A percentile compares a stretch with the other conserved stretches of the same genome.
Evolutionary conservation across 1,284 basidiomycete species (phyloP).

Genomic region (Peniophora sp.): DNA sequence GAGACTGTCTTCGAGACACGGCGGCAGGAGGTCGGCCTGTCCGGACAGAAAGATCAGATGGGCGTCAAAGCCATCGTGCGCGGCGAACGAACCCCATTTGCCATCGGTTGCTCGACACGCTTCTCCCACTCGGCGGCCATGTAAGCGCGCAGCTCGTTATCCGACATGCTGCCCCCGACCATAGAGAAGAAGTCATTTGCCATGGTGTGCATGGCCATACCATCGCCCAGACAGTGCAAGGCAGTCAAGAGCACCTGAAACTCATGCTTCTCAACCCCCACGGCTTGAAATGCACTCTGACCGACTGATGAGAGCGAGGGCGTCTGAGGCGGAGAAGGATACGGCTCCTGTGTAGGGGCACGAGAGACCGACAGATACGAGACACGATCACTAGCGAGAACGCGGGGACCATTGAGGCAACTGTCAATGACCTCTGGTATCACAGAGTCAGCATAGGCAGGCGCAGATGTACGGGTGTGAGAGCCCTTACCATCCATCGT

Average conservation of each 20-base stretch:
- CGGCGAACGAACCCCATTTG: background rate
- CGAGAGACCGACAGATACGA: constrained; percentile 62
- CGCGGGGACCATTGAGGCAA: constrained; percentile 69
- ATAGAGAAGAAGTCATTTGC: constrained; percentile 67
- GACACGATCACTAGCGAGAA: constrained; percentile 60
- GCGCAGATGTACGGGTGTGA: background rate
- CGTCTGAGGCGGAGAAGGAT: constrained; percentile 29
- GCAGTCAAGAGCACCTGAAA: constrained; percentile 33
- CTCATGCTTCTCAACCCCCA: constrained; percentile 31
- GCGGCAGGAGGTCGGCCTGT: constrained; percentile 29
- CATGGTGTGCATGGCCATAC: constrained; percentile 72
- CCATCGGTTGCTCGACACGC: constrained; percentile 11
- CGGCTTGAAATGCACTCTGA: constrained; percentile 5
- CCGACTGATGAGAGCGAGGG: constrained; percentile 15
- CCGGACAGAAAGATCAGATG: background rate
- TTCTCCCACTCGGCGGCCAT: constrained; percentile 40
- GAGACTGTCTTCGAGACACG: constrained; percentile 45
- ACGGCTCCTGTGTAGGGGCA: constrained; percentile 11
- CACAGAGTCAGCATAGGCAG: background rate
- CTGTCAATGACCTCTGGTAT: constrained; percentile 48
- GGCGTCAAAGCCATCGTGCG: background rate
- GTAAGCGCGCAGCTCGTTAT: constrained; percentile 32
- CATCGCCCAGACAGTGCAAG: constrained; percentile 65
- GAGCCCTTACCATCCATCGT: constrained; percentile 41
- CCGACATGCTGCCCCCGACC: constrained; percentile 35